A percentile compares a stretch with the other conserved stretches of the same genome.
Conservation (phyloP, 129 eudicot genomes). For the Glebionis coronaria region DNA sequence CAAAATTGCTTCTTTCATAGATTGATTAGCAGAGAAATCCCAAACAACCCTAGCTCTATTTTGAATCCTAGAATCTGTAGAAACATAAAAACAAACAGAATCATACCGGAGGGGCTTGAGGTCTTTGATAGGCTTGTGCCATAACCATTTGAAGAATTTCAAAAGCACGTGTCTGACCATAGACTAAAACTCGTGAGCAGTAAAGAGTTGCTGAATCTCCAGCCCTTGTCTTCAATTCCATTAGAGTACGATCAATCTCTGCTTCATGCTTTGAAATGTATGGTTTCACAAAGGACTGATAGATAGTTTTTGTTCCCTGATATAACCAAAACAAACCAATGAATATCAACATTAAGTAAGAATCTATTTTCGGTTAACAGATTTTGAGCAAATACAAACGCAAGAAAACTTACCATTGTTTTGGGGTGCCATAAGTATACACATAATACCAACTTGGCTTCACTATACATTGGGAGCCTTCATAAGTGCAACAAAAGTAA, state of each 20-base stretch:
- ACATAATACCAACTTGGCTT: constrained; percentile 78
- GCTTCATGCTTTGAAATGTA: constrained; percentile 72
- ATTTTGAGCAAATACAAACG: not conserved
- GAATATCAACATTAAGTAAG: not conserved
- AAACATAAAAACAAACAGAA: not conserved
- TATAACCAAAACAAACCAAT: constrained; percentile 4
- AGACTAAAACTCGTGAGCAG: constrained; percentile 52
- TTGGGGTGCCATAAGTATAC: constrained; percentile 87
- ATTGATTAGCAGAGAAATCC: not conserved
- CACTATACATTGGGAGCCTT: constrained; percentile 94
- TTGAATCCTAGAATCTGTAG: not conserved
- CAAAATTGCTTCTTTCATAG: too few species aligned
- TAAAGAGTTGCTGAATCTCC: constrained; percentile 69
- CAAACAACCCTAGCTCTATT: not conserved
- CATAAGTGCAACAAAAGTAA: constrained; percentile 24
- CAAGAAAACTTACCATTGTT: constrained; percentile 56
- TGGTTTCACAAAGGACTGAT: constrained; percentile 74
- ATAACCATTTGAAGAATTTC: constrained; percentile 81
- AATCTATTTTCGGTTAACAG: not conserved
- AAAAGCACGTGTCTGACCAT: constrained; percentile 67
- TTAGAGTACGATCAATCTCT: constrained; percentile 75
- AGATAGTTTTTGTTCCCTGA: constrained; percentile 90
- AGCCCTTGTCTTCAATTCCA: constrained; percentile 79
- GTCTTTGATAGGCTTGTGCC: constrained; percentile 67
- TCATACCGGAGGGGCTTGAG: constrained; percentile 59